phyloP scores from a whole-genome alignment of 129 eudicot species.

The Lactuca saligna region DNA sequence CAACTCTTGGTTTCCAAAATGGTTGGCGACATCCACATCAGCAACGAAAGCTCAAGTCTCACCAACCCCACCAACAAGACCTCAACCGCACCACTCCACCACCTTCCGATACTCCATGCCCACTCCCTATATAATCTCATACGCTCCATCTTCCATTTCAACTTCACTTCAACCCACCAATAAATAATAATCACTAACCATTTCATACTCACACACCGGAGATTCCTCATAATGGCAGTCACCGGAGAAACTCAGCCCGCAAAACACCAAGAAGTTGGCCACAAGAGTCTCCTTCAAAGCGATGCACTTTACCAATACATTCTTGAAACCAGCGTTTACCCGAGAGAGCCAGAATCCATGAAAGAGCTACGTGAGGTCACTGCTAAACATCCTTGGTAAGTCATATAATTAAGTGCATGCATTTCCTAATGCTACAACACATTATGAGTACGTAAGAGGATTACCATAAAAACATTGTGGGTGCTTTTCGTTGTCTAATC shows the following conservation, averaged over 20 bases:
- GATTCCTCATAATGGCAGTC: background rate
- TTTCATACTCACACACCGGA: background rate
- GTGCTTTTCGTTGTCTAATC: no score
- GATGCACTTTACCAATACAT: background rate
- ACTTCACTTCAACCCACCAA: background rate
- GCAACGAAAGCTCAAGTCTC: background rate
- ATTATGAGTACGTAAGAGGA: no score
- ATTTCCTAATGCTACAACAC: no score
- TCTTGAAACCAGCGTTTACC: background rate
- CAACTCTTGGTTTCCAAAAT: slow-evolving; percentile 11
- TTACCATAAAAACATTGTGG: no score
- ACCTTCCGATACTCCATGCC: background rate
- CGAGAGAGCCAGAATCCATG: background rate
- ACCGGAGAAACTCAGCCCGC: background rate
- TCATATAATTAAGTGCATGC: no score
- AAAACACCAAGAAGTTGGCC: slow-evolving; percentile 20
- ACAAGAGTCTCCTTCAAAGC: background rate
- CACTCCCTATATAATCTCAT: slow-evolving; percentile 8
- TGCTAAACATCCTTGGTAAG: slow-evolving; percentile 29
- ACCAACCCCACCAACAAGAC: background rate
- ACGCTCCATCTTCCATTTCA: background rate
- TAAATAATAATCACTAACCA: background rate
- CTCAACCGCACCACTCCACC: background rate
- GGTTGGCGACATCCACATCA: slow-evolving; percentile 19
- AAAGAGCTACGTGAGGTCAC: background rate